phyloP scores from a whole-genome alignment of 2,329 filamentous ascomycete species.

The Alternaria longipes region DNA sequence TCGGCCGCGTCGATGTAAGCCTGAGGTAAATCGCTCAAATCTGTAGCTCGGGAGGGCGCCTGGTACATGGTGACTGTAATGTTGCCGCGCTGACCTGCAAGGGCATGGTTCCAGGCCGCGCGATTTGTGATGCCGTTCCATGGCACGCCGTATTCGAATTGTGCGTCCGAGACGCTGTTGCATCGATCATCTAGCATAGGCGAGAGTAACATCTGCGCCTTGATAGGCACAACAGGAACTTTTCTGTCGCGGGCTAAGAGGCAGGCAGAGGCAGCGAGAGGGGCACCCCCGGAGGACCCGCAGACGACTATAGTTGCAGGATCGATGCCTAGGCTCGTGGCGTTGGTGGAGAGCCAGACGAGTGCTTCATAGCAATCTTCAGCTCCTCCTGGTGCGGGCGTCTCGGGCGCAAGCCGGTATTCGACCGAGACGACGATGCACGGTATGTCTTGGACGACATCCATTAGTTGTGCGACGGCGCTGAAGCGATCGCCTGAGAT shows the following conservation, averaged over 20 bases:
- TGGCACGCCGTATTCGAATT: constrained; percentile 28
- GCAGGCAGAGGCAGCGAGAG: constrained; percentile 21
- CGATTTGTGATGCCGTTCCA: constrained; percentile 15
- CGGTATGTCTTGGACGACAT: constrained; percentile 21
- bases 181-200: constrained; percentile 27
- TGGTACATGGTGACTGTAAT: constrained; percentile 23
- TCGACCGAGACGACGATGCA: constrained; percentile 28
- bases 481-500: constrained; percentile 27
- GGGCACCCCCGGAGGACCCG: constrained; percentile 21
- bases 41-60: constrained; percentile 19
- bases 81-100: constrained; percentile 16
- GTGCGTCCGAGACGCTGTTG: constrained; percentile 25
- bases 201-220: constrained; percentile 23
- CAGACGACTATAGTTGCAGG: constrained; percentile 24
- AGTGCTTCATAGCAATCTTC: constrained; percentile 29
- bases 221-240: constrained; percentile 15
- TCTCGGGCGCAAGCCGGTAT: constrained; percentile 28
- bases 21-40: constrained; percentile 26
- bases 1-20: constrained; percentile 30
- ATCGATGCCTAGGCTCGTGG: constrained; percentile 24
- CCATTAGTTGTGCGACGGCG: constrained; percentile 17
- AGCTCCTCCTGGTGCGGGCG: constrained; percentile 18
- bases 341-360: constrained; percentile 24
- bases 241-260: constrained; percentile 26
- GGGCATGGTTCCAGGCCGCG: constrained; percentile 21